phyloP scores from a whole-genome alignment of 2,329 filamentous ascomycete species.

The Hymenoscyphus albidus region DNA sequence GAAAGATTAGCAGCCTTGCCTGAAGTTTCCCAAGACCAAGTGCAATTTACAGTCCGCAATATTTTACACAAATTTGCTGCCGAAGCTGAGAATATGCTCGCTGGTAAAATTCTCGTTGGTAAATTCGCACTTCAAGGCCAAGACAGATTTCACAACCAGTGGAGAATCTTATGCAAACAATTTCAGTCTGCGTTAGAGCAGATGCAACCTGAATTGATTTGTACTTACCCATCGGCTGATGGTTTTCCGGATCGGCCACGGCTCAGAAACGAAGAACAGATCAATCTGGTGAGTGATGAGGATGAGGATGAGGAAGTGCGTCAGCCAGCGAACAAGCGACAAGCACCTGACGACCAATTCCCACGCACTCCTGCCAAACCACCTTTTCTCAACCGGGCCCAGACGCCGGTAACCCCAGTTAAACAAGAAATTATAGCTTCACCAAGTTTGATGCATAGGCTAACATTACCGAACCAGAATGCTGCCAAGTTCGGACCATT shows the following conservation, averaged over 20 bases:
- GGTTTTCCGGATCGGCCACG: no score
- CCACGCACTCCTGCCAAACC: background rate
- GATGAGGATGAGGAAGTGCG: background rate
- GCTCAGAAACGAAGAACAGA: background rate
- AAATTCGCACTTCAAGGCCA: background rate
- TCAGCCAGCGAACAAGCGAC: conserved; percentile 30
- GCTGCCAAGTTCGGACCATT: conserved; percentile 12
- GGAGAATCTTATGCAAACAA: conserved; percentile 35
- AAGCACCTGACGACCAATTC: background rate
- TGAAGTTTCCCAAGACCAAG: conserved; percentile 47
- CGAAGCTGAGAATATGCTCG: conserved; percentile 50
- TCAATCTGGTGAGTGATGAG: background rate
- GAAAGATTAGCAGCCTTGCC: background rate
- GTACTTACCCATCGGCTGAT: background rate
- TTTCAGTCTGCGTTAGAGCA: conserved; percentile 26
- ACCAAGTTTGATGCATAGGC: background rate
- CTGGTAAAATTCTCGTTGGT: conserved; percentile 41
- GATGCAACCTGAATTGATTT: background rate
- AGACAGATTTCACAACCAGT: conserved; percentile 43
- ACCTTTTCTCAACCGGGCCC: background rate
- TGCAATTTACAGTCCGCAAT: conserved; percentile 59
- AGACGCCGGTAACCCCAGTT: background rate
- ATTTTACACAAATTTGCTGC: conserved; percentile 56
- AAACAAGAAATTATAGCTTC: background rate
- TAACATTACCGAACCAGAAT: background rate